Conservation (phyloP, 768 basidiomycete genomes). For the Dictyophora rubrovolvata region DNA sequence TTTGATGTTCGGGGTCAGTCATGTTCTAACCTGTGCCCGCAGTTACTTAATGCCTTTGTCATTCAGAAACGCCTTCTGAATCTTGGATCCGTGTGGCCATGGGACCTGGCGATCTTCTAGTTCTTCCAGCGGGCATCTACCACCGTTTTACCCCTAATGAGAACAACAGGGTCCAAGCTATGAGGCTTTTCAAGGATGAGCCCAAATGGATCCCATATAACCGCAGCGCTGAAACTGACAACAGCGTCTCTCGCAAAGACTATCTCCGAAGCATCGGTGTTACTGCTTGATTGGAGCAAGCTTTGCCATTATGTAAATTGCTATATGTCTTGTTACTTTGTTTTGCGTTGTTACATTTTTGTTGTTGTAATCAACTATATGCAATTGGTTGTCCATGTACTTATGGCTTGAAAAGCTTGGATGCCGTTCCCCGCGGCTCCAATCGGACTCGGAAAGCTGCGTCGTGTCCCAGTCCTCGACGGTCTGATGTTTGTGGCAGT, state of each 20-base stretch:
- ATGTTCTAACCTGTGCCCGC: background rate
- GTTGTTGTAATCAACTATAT: background rate
- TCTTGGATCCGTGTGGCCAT: slow-evolving; percentile 77
- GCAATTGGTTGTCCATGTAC: too few species aligned
- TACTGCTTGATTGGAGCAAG: slow-evolving; percentile 20
- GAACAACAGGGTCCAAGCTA: slow-evolving; percentile 57
- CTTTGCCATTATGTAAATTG: background rate
- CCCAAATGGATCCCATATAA: slow-evolving; percentile 84
- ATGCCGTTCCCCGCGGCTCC: too few species aligned
- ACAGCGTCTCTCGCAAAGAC: slow-evolving; percentile 47
- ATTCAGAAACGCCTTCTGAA: slow-evolving; percentile 53
- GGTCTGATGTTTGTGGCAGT: background rate
- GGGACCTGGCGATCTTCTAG: slow-evolving; percentile 69
- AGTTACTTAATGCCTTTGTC: background rate
- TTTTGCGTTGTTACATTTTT: background rate
- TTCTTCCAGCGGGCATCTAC: slow-evolving; percentile 86
- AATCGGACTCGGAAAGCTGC: too few species aligned
- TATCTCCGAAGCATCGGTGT: slow-evolving; percentile 43
- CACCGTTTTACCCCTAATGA: slow-evolving; percentile 90
- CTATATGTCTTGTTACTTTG: slow-evolving; percentile 7
- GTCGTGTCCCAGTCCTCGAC: too few species aligned
- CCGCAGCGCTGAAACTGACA: slow-evolving; percentile 50
- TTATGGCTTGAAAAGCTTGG: too few species aligned
- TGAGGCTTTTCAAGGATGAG: slow-evolving; percentile 87
- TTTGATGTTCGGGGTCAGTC: slow-evolving; percentile 80